Evolutionary conservation across 768 basidiomycete species (phyloP).

Genomic region (Trametes cinnabarina): DNA sequence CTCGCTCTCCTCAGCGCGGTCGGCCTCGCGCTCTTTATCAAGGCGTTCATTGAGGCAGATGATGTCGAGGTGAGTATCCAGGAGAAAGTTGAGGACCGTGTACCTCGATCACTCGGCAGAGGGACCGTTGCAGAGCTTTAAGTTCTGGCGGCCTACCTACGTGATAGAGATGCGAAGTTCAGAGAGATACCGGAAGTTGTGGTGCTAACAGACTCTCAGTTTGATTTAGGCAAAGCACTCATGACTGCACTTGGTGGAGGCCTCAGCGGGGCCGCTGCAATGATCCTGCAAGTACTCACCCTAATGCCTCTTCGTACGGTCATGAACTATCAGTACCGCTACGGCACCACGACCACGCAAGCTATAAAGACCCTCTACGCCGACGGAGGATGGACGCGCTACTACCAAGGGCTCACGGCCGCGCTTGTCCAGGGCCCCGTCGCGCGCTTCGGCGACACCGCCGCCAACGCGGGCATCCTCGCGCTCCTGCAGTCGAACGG

Average conservation of each 20-base stretch:
- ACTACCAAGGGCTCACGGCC: conserved; percentile 83
- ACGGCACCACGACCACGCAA: conserved; percentile 70
- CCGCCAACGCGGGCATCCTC: conserved; percentile 89
- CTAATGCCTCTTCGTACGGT: conserved; percentile 96
- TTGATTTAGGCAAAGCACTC: conserved; percentile 75
- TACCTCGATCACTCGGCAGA: too few species aligned
- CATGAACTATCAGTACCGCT: conserved; percentile 97
- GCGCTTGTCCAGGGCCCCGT: conserved; percentile 86
- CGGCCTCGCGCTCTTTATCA: conserved; percentile 54
- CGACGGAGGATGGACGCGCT: conserved; percentile 80
- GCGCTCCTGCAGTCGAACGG: conserved; percentile 78
- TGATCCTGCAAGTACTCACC: conserved; percentile 90
- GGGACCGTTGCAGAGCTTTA: too few species aligned
- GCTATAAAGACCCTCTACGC: conserved; percentile 66
- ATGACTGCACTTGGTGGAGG: conserved; percentile 88
- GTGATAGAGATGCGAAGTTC: too few species aligned
- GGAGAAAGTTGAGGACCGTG: background rate
- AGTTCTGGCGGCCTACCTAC: too few species aligned
- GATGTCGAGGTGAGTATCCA: conserved; percentile 56
- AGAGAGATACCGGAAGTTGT: background rate
- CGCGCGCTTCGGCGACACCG: conserved; percentile 91
- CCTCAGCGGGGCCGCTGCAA: conserved; percentile 89
- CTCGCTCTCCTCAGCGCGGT: conserved; percentile 38
- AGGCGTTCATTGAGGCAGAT: conserved; percentile 66
- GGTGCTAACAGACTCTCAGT: conserved; percentile 41